Evolutionary conservation across 345 rosid genomes (phyloP), one percentile per base, ranked within the genome.

Genomic region (Clausena lansium): DNA sequence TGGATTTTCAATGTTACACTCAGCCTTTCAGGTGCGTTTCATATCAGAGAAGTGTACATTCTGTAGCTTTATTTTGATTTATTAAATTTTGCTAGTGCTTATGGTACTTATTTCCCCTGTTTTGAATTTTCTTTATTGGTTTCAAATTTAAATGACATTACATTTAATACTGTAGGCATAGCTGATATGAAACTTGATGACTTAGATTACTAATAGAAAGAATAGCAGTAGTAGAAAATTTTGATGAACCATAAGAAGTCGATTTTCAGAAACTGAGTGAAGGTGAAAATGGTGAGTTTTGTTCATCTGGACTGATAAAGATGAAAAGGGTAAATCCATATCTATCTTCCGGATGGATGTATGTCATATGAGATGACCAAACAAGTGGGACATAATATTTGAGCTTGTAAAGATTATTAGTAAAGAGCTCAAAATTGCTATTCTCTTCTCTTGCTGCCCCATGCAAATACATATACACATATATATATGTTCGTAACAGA

Each of bases 11-110:
- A 65, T 41, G 59, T 71, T 52, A 60, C 57, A 41, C 54, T 39
- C 58, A 25, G 50, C 70, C 54, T 66, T 71, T 73, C 76, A 75
- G 89, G 89, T 84, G 75, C 58, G 76, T 60, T 55, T 77, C 65
- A 9, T 38, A 74, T 55, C 62, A 69, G 74, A n/a, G 33, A 71
- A 30, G 14, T 64, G 2, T 68, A 30, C 58, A 33, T 35, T 39
- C 6, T 52, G 38, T 14, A 36, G 41, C 61, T 47, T 24, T 76
- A 13, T 68, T 33, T 19, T 28, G 52, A 24, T 32, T 33, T 5
- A 38, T 19, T 47, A 28, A 11, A n/a, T 36, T n/a, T 25, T 41
- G 45, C 11, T 5, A 15, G 61, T 28, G 28, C 45, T 63, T 15
- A 4, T 30, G 68, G 76, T 59, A 65, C 50, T 13, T 45, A 45